Evolutionary conservation across 208 protist species (phyloP).

Genomic region (Giardia muris): DNA sequence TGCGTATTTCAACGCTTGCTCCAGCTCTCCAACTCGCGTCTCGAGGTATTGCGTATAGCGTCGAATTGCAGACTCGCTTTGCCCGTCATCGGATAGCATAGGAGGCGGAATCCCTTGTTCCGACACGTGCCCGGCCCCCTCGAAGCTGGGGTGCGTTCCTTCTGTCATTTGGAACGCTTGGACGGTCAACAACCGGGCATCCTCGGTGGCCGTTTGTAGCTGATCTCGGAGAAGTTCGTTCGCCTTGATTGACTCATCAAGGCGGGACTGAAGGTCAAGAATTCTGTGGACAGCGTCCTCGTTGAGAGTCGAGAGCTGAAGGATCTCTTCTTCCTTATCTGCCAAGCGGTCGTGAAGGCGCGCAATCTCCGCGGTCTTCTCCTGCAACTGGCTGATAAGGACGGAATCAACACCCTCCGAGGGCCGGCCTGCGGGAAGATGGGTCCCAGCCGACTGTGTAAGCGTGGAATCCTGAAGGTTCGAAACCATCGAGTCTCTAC

Average conservation of each 20-base stretch:
- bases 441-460: background rate
- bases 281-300: background rate
- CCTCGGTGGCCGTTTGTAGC: background rate
- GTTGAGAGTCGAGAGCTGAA: background rate
- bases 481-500: background rate
- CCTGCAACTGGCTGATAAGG: background rate
- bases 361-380: background rate
- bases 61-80: no score
- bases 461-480: background rate
- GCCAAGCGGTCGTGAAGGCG: background rate
- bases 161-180: background rate
- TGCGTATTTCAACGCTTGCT: background rate
- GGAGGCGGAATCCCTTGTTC: no score
- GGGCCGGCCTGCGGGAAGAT: no score
- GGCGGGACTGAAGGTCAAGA: background rate
- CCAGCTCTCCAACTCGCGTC: background rate
- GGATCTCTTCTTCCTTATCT: background rate
- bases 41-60: no score
- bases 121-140: no score
- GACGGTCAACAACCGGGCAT: background rate
- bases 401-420: no score
- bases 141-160: no score
- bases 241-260: background rate
- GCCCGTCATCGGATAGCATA: no score
- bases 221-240: background rate